Percentiles rank a stretch among this genome's conserved stretches.
Evolutionary conservation across 2,329 filamentous ascomycete genomes (phyloP).

Genomic region (Talaromyces sp.): DNA sequence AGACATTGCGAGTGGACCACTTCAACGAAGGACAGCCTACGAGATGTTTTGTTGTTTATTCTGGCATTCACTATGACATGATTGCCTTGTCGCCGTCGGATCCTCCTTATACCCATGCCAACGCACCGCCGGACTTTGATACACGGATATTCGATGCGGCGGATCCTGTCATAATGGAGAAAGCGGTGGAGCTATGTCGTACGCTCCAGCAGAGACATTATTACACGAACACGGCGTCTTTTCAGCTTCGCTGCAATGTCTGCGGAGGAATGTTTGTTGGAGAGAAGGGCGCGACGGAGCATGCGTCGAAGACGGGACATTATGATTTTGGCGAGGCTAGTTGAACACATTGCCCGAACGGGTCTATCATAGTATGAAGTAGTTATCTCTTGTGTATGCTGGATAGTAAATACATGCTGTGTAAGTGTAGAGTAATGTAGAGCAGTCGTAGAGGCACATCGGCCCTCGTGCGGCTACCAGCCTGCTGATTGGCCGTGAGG

Average conservation of each 20-base stretch:
- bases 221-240: conserved; percentile 80
- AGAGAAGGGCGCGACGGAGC: conserved; percentile 46
- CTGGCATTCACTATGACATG: conserved; percentile 89
- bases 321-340: conserved; percentile 49
- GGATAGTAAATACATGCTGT: background rate
- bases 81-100: conserved; percentile 69
- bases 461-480: conserved; percentile 2
- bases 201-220: conserved; percentile 72
- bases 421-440: background rate
- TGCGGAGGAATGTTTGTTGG: conserved; percentile 44
- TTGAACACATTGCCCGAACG: conserved; percentile 21
- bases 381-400: no score
- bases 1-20: conserved; percentile 62
- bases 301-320: conserved; percentile 47
- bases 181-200: conserved; percentile 61
- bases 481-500: background rate
- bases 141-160: conserved; percentile 66
- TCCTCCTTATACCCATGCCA: conserved; percentile 53
- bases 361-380: background rate
- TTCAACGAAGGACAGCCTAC: conserved; percentile 72
- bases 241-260: conserved; percentile 72
- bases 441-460: background rate
- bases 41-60: conserved; percentile 80
- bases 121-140: conserved; percentile 69
- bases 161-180: conserved; percentile 55